Percentiles rank a stretch among this genome's conserved stretches.
These are phyloP conservation scores for Beauveria caledonica DNA, from an alignment of 2,329 filamentous ascomycete species.

Conservation along the genomic window DNA sequence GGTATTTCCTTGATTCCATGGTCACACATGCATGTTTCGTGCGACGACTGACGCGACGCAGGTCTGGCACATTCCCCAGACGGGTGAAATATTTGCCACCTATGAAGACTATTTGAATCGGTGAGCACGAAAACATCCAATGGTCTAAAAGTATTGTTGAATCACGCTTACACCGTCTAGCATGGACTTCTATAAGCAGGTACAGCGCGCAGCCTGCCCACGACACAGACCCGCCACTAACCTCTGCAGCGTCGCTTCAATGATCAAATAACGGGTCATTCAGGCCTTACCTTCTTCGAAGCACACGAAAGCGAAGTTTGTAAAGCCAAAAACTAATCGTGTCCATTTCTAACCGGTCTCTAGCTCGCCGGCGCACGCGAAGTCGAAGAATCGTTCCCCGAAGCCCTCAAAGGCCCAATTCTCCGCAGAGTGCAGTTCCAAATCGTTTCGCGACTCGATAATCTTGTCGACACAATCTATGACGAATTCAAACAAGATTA, in stretches of 20 bases:
- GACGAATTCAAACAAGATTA: conserved; percentile 83
- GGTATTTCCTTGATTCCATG: conserved; percentile 42
- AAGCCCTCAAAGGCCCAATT: conserved; percentile 83
- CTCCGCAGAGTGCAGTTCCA: conserved; percentile 88
- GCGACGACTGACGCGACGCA: conserved; percentile 29
- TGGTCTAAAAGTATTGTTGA: background rate
- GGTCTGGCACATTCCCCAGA: conserved; percentile 89
- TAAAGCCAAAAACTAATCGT: conserved; percentile 13
- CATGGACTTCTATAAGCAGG: conserved; percentile 91
- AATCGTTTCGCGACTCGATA: conserved; percentile 81
- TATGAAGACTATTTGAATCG: conserved; percentile 84
- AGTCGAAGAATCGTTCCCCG: conserved; percentile 86
- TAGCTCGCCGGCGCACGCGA: conserved; percentile 74
- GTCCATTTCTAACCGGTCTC: background rate
- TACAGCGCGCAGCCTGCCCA: conserved; percentile 30
- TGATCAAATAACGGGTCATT: conserved; percentile 92
- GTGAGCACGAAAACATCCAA: conserved; percentile 39
- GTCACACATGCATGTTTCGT: conserved; percentile 10
- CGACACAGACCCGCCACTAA: background rate
- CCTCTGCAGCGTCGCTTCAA: conserved; percentile 69
- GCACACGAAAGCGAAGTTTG: conserved; percentile 84
- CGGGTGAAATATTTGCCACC: conserved; percentile 78
- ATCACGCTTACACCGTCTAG: conserved; percentile 34
- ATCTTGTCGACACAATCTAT: conserved; percentile 59
- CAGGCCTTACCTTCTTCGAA: conserved; percentile 84